Evolutionary conservation across 2,329 filamentous ascomycete genomes (phyloP), one percentile per base, ranked within the genome.

Genomic region (Colletotrichum chlorophyti): DNA sequence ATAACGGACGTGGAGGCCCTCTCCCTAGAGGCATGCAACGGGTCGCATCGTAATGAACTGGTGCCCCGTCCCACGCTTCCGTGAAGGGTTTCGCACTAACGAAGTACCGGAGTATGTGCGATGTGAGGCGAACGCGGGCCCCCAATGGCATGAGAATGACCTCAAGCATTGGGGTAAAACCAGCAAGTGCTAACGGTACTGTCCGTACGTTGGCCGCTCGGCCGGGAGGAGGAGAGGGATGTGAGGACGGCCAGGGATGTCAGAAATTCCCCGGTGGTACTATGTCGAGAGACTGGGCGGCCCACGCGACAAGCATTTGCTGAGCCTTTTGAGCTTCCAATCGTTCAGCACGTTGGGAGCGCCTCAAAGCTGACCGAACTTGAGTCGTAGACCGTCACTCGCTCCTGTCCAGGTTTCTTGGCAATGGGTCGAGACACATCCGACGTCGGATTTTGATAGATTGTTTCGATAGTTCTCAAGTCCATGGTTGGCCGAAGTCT

Each of bases 131-230:
- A 21, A 27, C n/a, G 37, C 21, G 19, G 6, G 19, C 29, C 19
- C 21, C 12, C 31, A 11, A 35, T 17, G 29, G 17, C 12, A 24
- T 8, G 32, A 42, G 34, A 31, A 58, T 58, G 42, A 49, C 55
- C 51, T 59, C 55, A 59, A 59, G 43, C 55, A 15, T 59, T 54
- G 50, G 55, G 29, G 55, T 59, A 59, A 59, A 17, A 58, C 5
- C 23, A 24, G 9, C 11, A 12, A 10, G n/a, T 41, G 49, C 48
- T 41, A 49, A 53, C 23, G 41, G 47, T 53, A 58, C n/a, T n/a
- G n/a, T n/a, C n/a, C n/a, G n/a, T n/a, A n/a, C n/a, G n/a, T n/a
- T n/a, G n/a, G n/a, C n/a, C n/a, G n/a, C n/a, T n/a, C n/a, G n/a
- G n/a, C n/a, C n/a, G n/a, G 17, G 17, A 15, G 24, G 17, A 35